Base-by-base conservation (phyloP, 805 yeast genomes). In the Wickerhamomyces rabaulensis region DNA sequence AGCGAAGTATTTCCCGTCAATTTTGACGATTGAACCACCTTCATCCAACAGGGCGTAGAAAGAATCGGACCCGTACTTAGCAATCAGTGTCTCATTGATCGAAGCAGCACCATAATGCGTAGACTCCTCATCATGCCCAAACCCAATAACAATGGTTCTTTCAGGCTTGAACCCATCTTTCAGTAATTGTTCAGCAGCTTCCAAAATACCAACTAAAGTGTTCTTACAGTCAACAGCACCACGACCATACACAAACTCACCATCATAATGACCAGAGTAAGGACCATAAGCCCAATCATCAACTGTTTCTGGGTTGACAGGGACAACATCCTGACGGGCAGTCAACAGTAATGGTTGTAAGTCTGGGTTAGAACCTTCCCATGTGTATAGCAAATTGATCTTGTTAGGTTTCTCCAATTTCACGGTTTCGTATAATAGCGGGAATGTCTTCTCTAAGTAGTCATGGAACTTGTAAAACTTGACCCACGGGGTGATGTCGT, bases 321-420 rank as follows among this genome's bases (percentile, higher is more conserved):
- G 95, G 15, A 88, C 95, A 3, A 83, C 88, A 60, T 87, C 95
- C 60, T 82, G 87, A 61, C 87, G 96, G 2, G 94, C 91, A 64
- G 84, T 76, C 40, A 87, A 67, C 64, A 88, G 55, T n/a, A 82
- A 54, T 7, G 96, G 95, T 59, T 82, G 79, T 52, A 82, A 65
- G 2, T 61, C 49, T 3, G 56, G 23, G 38, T 76, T 58, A 4
- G 75, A 60, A 10, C 95, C 95, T 49, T 74, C 62, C 76, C 85
- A 78, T 19, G 87, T 81, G 58, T 71, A 74, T 4, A 88, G 69
- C 45, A 87, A 65, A 4, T 88, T 92, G 47, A 80, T 73, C 17
- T 78, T 74, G 56, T 87, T 86, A 43, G 86, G 76, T 23, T 66
- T 71, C 44, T 75, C 79, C 13, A 82, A 65, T 35, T 72, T 68